A percentile compares a stretch with the other conserved stretches of the same genome.
phyloP scores from a whole-genome alignment of 768 basidiomycete species.

The Amanita jacksonii region DNA sequence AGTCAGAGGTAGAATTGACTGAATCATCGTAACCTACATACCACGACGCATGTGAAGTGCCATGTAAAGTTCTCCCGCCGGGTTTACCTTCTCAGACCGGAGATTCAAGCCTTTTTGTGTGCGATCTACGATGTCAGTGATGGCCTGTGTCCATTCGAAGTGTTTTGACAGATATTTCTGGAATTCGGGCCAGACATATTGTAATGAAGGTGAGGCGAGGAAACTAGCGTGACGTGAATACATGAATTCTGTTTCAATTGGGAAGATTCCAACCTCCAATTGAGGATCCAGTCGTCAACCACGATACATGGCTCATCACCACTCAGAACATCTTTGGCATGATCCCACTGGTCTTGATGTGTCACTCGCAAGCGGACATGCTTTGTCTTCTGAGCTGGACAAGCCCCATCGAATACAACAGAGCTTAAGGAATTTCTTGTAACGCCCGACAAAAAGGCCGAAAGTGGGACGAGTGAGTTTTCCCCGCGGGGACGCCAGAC shows the following conservation, averaged over 20 bases:
- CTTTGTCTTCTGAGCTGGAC: slow-evolving; percentile 26
- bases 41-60: slow-evolving; percentile 39
- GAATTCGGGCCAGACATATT: slow-evolving; percentile 32
- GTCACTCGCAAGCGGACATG: slow-evolving; percentile 23
- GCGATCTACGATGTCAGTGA: slow-evolving; percentile 25
- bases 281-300: slow-evolving; percentile 34
- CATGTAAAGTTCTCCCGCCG: slow-evolving; percentile 29
- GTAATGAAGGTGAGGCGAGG: slow-evolving; percentile 29
- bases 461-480: slow-evolving; percentile 29
- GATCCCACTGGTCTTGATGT: slow-evolving; percentile 26
- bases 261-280: slow-evolving; percentile 27
- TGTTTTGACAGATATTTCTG: slow-evolving; percentile 26
- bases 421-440: slow-evolving; percentile 28
- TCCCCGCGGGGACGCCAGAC: slow-evolving; percentile 36
- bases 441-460: slow-evolving; percentile 32
- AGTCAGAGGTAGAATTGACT: neutral
- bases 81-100: slow-evolving; percentile 13
- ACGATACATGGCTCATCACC: slow-evolving; percentile 30
- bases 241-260: neutral
- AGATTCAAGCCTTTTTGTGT: slow-evolving; percentile 26
- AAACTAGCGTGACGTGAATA: slow-evolving; percentile 18
- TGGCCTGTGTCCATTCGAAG: slow-evolving; percentile 32
- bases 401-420: slow-evolving; percentile 29
- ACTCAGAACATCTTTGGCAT: slow-evolving; percentile 23
- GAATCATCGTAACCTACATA: slow-evolving; percentile 7